Evolutionary conservation across 192 early-diverging fungal genomes (phyloP).

Genomic region (Rhizophagus sp.): DNA sequence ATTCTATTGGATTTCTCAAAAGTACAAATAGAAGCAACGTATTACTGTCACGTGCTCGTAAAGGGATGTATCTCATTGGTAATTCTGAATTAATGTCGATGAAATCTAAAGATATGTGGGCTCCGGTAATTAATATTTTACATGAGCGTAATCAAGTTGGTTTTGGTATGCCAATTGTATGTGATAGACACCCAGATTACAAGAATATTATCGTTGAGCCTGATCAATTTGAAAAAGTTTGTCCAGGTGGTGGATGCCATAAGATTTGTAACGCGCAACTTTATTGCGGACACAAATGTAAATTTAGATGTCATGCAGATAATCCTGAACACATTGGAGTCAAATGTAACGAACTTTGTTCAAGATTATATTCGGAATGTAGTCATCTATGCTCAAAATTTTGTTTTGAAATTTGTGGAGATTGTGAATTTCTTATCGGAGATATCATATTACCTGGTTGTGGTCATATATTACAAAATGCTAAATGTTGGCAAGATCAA

Average conservation of each 20-base stretch:
- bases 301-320: conserved; percentile 27
- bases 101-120: conserved; percentile 39
- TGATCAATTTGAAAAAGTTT: conserved; percentile 33
- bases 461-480: too few species aligned
- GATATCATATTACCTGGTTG: too few species aligned
- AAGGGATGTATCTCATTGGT: conserved; percentile 62
- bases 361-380: conserved; percentile 29
- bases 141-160: conserved; percentile 37
- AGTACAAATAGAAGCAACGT: conserved; percentile 59
- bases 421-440: too few species aligned
- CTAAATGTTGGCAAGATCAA: too few species aligned
- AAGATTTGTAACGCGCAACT: conserved; percentile 43
- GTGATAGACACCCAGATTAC: conserved; percentile 47
- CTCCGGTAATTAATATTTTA: conserved; percentile 41
- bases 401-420: conserved; percentile 28
- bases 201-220: conserved; percentile 32
- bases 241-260: conserved; percentile 58
- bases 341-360: background rate
- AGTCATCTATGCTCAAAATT: background rate
- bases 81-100: conserved; percentile 41
- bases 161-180: conserved; percentile 46
- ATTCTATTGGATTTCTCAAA: conserved; percentile 56
- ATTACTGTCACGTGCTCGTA: conserved; percentile 54
- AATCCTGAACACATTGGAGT: conserved; percentile 40
- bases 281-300: conserved; percentile 57